Base-by-base conservation (phyloP, 208 protist genomes). In the Trypanosoma rangeli region DNA sequence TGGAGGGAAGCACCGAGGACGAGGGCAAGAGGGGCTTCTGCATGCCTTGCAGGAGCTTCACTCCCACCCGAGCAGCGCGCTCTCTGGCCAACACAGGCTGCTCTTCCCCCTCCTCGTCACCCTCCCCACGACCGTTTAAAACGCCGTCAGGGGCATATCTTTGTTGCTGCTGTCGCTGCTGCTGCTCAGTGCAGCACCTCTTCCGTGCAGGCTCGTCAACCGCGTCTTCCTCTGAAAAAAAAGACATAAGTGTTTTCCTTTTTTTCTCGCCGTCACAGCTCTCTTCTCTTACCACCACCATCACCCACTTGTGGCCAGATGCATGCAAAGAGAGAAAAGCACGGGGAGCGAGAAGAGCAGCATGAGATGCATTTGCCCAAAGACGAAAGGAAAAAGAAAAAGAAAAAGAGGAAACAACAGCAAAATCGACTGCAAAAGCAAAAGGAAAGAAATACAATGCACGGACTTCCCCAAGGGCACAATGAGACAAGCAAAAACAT, bases 31-130 rank as follows among this genome's bases (percentile, higher is more conserved):
- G 24, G 22, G 78, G 65, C 1, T 48, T 37, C 65, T 89, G 79
- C 86, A 92, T 92, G 57, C 68, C 42, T 22, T 84, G 80, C 54
- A 92, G 80, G 10, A 92, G 65, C 24, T 49, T 42, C 37, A 80
- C 35, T 0, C 86, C 86, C 16, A 92, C 70, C 9, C 71, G 80
- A 28, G 54, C 67, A 56, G 22, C 46, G 52, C 44, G 66, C 39
- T 42, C 7, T n/a, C 24, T 37, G 29, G 71, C 22, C 33, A 77
- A 61, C 5, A 70, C 66, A 20, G 64, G 67, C 42, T 37, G 22
- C 2, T 56, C 62, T 35, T 68, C 64, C 5, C 65, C 84, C 2
- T 74, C 64, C 15, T 78, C 73, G 33, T 87, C 84, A 46, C 79
- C 74, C 46, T 92, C 84, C 26, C 76, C 79, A 4, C 78, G 33